phyloP scores from a whole-genome alignment of 805 yeast genomes.

The Ogataea nitratoaversa region DNA sequence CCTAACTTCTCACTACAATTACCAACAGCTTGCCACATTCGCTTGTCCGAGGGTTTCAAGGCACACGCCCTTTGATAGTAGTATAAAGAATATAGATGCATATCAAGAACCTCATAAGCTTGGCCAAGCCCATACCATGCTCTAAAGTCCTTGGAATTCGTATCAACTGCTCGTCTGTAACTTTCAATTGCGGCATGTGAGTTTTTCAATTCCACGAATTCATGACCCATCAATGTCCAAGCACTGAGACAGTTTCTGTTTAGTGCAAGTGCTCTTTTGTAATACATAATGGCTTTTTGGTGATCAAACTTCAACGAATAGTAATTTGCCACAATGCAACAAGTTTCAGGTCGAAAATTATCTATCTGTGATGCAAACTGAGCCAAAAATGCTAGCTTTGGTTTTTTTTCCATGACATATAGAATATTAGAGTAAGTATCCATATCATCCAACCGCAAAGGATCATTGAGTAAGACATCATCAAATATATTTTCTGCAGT shows the following conservation, averaged over 20 bases:
- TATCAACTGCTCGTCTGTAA: slow-evolving; percentile 88
- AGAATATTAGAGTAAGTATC: slow-evolving; percentile 93
- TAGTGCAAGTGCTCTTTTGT: slow-evolving; percentile 80
- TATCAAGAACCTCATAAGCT: slow-evolving; percentile 93
- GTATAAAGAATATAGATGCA: slow-evolving; percentile 88
- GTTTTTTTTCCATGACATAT: slow-evolving; percentile 85
- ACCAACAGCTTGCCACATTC: slow-evolving; percentile 97
- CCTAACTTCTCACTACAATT: slow-evolving; percentile 80
- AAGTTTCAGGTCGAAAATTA: slow-evolving; percentile 87
- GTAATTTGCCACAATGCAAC: slow-evolving; percentile 91
- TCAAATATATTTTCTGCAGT: slow-evolving; percentile 81
- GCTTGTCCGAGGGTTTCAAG: slow-evolving; percentile 78
- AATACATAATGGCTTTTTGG: slow-evolving; percentile 90
- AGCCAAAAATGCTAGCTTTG: slow-evolving; percentile 82
- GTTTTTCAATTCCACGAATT: slow-evolving; percentile 91
- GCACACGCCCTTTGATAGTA: slow-evolving; percentile 90
- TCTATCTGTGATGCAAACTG: slow-evolving; percentile 81
- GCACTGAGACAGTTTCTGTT: slow-evolving; percentile 81
- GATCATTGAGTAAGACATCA: slow-evolving; percentile 66
- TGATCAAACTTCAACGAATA: slow-evolving; percentile 90
- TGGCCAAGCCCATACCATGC: slow-evolving; percentile 99
- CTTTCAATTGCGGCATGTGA: slow-evolving; percentile 97
- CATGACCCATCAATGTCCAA: slow-evolving; percentile 99
- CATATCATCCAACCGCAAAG: slow-evolving; percentile 82
- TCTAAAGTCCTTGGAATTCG: slow-evolving; percentile 81